phyloP scores from a whole-genome alignment of 495 filamentous ascomycete species.

The Xylaria intraflava region DNA sequence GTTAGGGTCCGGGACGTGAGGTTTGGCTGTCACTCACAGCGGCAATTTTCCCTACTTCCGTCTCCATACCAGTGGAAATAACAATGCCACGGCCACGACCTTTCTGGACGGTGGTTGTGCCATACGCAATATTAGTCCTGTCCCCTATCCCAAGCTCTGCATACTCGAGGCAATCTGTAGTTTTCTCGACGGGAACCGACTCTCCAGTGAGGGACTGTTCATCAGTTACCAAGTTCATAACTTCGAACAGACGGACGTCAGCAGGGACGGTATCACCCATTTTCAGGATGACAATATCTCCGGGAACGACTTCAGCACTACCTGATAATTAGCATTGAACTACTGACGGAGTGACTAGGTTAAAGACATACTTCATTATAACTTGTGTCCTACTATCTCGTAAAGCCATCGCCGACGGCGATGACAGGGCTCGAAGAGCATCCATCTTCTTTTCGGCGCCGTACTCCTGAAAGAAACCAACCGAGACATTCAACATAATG shows the following conservation, averaged over 20 bases:
- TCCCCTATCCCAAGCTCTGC: constrained; percentile 56
- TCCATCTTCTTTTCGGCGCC: constrained; percentile 83
- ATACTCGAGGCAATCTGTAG: constrained; percentile 33
- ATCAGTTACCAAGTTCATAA: constrained; percentile 70
- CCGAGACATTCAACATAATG: constrained; percentile 73
- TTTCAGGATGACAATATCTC: constrained; percentile 73
- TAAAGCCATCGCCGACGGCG: constrained; percentile 70
- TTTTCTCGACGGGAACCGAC: constrained; percentile 53
- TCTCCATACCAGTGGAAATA: constrained; percentile 68
- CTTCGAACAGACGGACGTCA: constrained; percentile 66
- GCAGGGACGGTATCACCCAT: constrained; percentile 81
- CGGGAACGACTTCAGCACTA: constrained; percentile 70
- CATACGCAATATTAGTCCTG: constrained; percentile 62
- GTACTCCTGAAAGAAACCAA: constrained; percentile 77
- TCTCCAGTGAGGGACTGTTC: constrained; percentile 68
- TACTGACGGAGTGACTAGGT: background rate
- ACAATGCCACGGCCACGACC: constrained; percentile 63
- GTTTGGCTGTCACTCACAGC: constrained; percentile 21
- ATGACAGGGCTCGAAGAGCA: constrained; percentile 66
- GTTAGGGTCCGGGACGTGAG: constrained; percentile 38
- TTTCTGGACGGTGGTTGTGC: constrained; percentile 60
- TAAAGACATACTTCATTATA: constrained; percentile 49
- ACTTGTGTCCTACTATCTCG: constrained; percentile 60
- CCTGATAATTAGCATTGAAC: background rate
- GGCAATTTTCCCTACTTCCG: constrained; percentile 82